Base-by-base conservation (phyloP, 805 yeast species). In the Lachancea nothofagi region DNA sequence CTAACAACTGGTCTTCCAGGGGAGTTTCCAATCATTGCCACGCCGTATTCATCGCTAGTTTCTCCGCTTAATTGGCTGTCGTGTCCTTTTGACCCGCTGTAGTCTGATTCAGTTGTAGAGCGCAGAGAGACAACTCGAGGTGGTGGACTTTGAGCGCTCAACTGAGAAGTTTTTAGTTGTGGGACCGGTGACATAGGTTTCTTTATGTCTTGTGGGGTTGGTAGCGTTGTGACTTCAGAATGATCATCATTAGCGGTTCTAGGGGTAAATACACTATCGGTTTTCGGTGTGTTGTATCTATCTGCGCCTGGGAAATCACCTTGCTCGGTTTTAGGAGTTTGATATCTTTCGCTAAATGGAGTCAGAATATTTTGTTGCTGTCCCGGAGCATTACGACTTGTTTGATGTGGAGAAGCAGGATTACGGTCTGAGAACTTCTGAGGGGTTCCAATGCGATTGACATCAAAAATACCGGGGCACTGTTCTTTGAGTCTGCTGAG, bases 381-480 rank as follows among this genome's bases (percentile, higher is more conserved):
- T 13, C 22, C 34, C 8, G 47, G 40, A 7, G 13, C 9, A 15
- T n/a, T 24, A 3, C 35, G 31, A 19, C 22, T 27, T 7, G 18
- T 21, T n/a, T 21, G 29, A 10, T 40, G 41, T 18, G 43, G 38
- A n/a, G 33, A 33, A 9, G 29, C 31, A 5, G 40, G 29, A 10
- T 53, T 48, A 6, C 50, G 45, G 33, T 41, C 36, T 28, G 45
- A 38, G 15, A 36, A 28, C 9, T 44, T 46, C 35, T 48, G 38
- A 20, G 41, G 42, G 21, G 37, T 39, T 38, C 49, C 42, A 14
- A 44, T 38, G 56, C 65, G 54, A 50, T 69, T 58, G 51, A 69
- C 45, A 58, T 65, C 60, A 62, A 49, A 57, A 25, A 67, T 53
- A 1, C 65, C 69, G 1, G 72, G 64, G 19, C 69, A 63, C 15